Evolutionary conservation across 345 rosid genomes (phyloP), one percentile per base, ranked within the genome.

Genomic region (Sapria himalayana): DNA sequence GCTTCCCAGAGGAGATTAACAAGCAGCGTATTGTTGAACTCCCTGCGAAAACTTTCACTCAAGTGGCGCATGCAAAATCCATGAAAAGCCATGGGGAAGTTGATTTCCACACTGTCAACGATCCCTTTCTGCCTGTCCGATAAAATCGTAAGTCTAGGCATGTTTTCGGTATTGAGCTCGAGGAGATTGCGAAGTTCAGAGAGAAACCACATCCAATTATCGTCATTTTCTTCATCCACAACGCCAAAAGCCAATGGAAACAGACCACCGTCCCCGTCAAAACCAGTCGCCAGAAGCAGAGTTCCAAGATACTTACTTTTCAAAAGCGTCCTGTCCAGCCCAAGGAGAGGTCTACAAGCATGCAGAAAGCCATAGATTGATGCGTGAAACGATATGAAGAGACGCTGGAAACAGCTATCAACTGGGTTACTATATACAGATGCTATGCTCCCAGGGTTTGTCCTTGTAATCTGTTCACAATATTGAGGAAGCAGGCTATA

Each of bases 121-220:
- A 89, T 73, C 19, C 85, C 94, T 37, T 74, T 74, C 27, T 79
- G 91, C 55, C 95, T 67, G 44, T 89, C 95, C 0, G 98, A 89
- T 62, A 89, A 66, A 49, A 89, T 89, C 14, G 93, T 82, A 48
- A 89, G 85, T 61, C 82, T 74, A 0, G 98, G 94, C 98, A 89
- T 89, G 67, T 82, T 89, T 73, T 89, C 95, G 0, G 94, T 67
- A 40, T 89, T 89, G 16, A 85, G 65, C 59, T 89, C 98, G 2
- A 89, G 93, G 50, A 82, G 75, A 29, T 65, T 82, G 55, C 76
- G 98, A 49, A 89, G 94, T 57, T 82, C 94, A 19, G 91, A 76
- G 11, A 89, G 69, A 63, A 89, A 89, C 98, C 98, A 89, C 94
- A 82, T 82, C 94, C 98, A 89, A 31, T 76, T 89, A 51, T 89